phyloP scores from a whole-genome alignment of 2,329 filamentous ascomycete genomes.

The Gnomoniopsis sp. region DNA sequence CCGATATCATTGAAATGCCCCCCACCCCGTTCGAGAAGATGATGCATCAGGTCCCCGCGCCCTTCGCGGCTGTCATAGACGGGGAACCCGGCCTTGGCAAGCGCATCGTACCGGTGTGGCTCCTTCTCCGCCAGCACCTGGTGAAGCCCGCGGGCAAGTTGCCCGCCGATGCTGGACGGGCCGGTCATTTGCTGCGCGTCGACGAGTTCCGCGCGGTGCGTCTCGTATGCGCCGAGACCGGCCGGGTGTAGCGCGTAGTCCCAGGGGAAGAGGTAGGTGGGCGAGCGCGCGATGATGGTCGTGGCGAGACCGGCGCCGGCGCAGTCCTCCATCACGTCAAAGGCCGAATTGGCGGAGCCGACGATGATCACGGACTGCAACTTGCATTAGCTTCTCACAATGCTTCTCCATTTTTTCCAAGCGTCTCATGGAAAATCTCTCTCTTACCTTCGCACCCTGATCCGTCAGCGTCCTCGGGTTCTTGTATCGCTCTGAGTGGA shows the following conservation, averaged over 20 bases:
- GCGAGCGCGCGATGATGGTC: slow-evolving; percentile 33
- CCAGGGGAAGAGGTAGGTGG: slow-evolving; percentile 32
- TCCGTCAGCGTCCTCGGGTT: slow-evolving; percentile 31
- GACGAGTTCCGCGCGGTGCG: slow-evolving; percentile 16
- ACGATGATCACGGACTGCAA: slow-evolving; percentile 28
- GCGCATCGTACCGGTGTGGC: slow-evolving; percentile 30
- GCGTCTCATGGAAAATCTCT: background rate
- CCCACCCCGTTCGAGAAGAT: slow-evolving; percentile 34
- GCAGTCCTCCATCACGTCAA: slow-evolving; percentile 36
- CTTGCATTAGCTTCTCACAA: background rate
- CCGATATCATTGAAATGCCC: slow-evolving; percentile 40
- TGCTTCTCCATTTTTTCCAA: background rate
- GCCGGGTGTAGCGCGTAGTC: slow-evolving; percentile 26
- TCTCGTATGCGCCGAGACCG: slow-evolving; percentile 30
- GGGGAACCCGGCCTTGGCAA: slow-evolving; percentile 33
- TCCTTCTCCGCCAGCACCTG: slow-evolving; percentile 25
- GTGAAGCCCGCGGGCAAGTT: slow-evolving; percentile 22
- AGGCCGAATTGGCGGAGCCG: slow-evolving; percentile 40
- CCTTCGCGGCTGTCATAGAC: slow-evolving; percentile 29
- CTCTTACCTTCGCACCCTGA: slow-evolving; percentile 16
- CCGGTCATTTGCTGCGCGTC: slow-evolving; percentile 22
- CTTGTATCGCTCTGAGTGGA: slow-evolving; percentile 41
- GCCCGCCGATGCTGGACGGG: slow-evolving; percentile 23
- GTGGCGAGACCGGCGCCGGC: slow-evolving; percentile 26
- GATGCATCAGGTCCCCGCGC: slow-evolving; percentile 24